Conservation (phyloP, 108 stramenopile genomes). For the Epipyxis sp. region DNA sequence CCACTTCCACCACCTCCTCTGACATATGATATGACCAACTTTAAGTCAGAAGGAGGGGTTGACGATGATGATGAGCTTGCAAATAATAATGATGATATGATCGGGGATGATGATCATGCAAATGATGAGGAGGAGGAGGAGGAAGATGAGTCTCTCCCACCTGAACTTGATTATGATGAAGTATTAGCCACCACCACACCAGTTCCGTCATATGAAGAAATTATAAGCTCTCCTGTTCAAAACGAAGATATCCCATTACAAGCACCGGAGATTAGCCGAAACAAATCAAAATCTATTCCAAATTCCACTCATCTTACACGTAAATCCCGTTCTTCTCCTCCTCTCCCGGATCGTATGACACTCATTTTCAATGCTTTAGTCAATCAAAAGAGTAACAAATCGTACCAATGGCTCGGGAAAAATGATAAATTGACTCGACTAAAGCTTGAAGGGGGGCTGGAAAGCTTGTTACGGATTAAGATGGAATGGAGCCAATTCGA, state of each 20-base stretch:
- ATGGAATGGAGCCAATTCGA: constrained; percentile 29
- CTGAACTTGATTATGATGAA: background rate
- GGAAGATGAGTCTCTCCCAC: background rate
- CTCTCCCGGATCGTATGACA: constrained; percentile 1
- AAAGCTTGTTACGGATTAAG: background rate
- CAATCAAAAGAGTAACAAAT: background rate
- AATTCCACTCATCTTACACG: too few species aligned
- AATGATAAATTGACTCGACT: constrained; percentile 24
- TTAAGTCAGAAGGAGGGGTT: too few species aligned
- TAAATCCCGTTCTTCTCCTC: background rate
- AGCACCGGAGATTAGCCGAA: too few species aligned
- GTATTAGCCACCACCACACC: background rate
- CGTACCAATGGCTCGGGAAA: constrained; percentile 16
- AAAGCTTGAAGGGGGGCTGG: constrained; percentile 14
- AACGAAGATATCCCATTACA: too few species aligned
- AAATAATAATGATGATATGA: background rate
- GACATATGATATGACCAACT: too few species aligned
- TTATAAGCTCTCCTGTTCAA: too few species aligned
- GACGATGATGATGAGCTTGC: too few species aligned
- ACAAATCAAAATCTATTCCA: too few species aligned
- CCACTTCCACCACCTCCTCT: background rate
- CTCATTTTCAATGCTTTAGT: background rate
- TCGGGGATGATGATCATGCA: background rate
- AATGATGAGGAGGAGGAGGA: background rate
- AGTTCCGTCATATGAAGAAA: too few species aligned